Evolutionary conservation across 176 grass and related monocot species (phyloP).

Genomic region (Saccharum spontaneum): DNA sequence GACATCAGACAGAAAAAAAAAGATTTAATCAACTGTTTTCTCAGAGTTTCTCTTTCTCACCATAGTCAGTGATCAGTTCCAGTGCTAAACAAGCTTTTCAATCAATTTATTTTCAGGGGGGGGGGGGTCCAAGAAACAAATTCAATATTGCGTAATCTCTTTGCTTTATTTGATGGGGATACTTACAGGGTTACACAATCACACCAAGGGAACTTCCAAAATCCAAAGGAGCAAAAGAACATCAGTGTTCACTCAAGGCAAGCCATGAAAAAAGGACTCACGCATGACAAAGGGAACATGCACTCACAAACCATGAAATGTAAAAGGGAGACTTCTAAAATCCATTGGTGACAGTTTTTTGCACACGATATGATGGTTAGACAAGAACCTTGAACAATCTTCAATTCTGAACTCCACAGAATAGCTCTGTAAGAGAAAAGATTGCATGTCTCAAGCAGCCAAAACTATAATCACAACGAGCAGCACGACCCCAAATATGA

Average conservation of each 20-base stretch:
- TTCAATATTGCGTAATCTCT: background rate
- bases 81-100: background rate
- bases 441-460: constrained; percentile 36
- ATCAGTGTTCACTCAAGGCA: constrained; percentile 49
- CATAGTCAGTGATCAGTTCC: too few species aligned
- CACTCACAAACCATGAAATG: constrained; percentile 29
- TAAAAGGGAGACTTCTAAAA: background rate
- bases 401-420: constrained; percentile 7
- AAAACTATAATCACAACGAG: constrained; percentile 71
- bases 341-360: background rate
- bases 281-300: constrained; percentile 22
- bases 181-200: constrained; percentile 36
- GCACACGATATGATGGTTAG: constrained; percentile 16
- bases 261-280: constrained; percentile 54
- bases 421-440: background rate
- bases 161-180: constrained; percentile 33
- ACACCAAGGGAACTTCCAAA: constrained; percentile 20
- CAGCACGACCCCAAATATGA: constrained; percentile 61
- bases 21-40: background rate
- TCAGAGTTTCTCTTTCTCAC: background rate
- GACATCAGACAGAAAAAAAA: background rate
- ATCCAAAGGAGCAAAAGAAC: constrained; percentile 12
- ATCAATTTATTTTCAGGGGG: background rate
- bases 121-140: background rate
- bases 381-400: background rate